phyloP scores from a whole-genome alignment of 768 basidiomycete genomes.

The Boletus tylopilopsis region DNA sequence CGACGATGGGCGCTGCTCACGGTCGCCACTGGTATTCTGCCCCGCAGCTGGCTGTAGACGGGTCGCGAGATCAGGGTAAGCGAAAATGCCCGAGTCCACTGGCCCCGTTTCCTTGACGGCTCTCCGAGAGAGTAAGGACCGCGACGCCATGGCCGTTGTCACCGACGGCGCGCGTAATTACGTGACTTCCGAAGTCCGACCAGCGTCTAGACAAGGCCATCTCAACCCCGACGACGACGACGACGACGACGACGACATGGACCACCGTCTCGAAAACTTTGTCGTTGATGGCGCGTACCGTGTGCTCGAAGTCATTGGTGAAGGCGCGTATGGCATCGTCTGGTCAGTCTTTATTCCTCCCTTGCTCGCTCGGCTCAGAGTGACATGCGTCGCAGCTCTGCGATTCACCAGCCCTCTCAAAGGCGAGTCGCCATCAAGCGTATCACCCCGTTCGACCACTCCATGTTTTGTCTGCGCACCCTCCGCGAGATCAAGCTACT shows the following conservation, averaged over 20 bases:
- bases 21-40: background rate
- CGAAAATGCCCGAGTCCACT: background rate
- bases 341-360: slow-evolving; percentile 40
- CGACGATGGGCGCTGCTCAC: background rate
- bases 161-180: background rate
- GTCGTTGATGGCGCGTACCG: slow-evolving; percentile 57
- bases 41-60: background rate
- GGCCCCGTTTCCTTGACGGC: background rate
- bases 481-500: slow-evolving; percentile 91
- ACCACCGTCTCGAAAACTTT: slow-evolving; percentile 40
- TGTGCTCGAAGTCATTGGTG: slow-evolving; percentile 83
- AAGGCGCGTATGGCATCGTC: slow-evolving; percentile 94
- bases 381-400: slow-evolving; percentile 45
- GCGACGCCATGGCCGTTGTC: background rate
- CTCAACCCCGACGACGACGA: slow-evolving; percentile 8
- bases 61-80: background rate
- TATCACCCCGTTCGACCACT: slow-evolving; percentile 92
- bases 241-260: slow-evolving; percentile 7
- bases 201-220: background rate
- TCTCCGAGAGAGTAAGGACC: background rate
- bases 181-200: slow-evolving; percentile 24
- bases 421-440: slow-evolving; percentile 94
- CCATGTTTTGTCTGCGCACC: slow-evolving; percentile 85
- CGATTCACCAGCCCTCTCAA: slow-evolving; percentile 71
- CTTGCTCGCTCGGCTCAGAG: background rate